These are phyloP conservation scores for Penicillium aurantiogriseum DNA, from an alignment of 2,329 filamentous ascomycete genomes.

Conservation along the genomic window DNA sequence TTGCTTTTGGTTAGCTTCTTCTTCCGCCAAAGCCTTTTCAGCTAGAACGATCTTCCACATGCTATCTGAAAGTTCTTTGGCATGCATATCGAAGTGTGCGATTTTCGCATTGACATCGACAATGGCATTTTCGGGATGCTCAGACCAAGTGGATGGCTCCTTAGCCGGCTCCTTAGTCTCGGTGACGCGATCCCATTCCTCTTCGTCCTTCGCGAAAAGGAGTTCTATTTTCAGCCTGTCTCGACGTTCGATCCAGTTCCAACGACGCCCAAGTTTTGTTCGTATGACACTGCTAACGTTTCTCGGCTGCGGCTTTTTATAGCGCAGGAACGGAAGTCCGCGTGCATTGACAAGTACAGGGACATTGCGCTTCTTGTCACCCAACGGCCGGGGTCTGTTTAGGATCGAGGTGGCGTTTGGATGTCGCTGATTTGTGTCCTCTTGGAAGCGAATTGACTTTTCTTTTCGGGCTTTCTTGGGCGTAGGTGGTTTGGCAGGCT, in stretches of 20 bases:
- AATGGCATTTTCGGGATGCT: conserved; percentile 20
- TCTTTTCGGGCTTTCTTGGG: conserved; percentile 24
- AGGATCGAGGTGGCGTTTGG: conserved; percentile 37
- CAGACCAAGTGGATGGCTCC: conserved; percentile 27
- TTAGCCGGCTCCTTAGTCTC: conserved; percentile 16
- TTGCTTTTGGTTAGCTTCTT: conserved; percentile 12
- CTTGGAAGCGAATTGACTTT: conserved; percentile 27
- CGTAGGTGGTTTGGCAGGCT: conserved; percentile 24
- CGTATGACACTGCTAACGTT: conserved; percentile 40
- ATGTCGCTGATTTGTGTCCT: conserved; percentile 32
- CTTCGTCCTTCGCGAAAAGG: conserved; percentile 41
- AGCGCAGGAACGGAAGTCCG: conserved; percentile 44
- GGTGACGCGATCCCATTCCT: conserved; percentile 42
- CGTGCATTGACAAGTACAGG: conserved; percentile 44
- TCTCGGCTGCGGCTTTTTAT: conserved; percentile 46
- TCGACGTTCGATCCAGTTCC: conserved; percentile 35
- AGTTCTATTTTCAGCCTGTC: conserved; percentile 32
- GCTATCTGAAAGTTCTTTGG: conserved; percentile 29
- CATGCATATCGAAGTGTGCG: conserved; percentile 27
- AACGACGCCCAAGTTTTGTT: conserved; percentile 36
- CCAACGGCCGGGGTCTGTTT: conserved; percentile 33
- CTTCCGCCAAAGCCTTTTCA: conserved; percentile 38
- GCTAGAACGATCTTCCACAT: conserved; percentile 44
- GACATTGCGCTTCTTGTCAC: conserved; percentile 40
- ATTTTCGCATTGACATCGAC: conserved; percentile 27